These are phyloP conservation scores for Entomortierella parvispora DNA, from an alignment of 192 early-diverging fungal genomes.

Conservation along the genomic window DNA sequence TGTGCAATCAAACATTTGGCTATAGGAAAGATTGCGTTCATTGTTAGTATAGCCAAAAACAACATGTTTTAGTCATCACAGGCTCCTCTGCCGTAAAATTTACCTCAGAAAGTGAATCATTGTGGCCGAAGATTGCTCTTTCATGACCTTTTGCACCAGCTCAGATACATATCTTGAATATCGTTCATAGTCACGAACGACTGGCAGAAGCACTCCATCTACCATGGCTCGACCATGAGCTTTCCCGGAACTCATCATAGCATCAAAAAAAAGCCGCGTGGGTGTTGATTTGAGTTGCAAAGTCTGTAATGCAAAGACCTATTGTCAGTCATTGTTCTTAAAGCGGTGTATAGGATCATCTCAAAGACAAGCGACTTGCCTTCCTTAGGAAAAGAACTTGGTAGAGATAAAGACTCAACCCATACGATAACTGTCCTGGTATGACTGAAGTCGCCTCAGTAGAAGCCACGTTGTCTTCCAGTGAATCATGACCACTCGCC, in stretches of 20 bases:
- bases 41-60: too few relatives aligned
- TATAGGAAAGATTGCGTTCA: too few relatives aligned
- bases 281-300: conserved; percentile 20
- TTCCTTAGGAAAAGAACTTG: not conserved
- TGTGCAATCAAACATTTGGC: not conserved
- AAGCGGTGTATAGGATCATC: not conserved
- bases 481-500: not conserved
- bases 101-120: conserved; percentile 42
- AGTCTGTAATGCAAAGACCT: conserved; percentile 23
- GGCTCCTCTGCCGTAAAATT: too few relatives aligned
- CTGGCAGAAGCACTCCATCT: conserved; percentile 33
- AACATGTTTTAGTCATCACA: too few relatives aligned
- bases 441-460: too few relatives aligned
- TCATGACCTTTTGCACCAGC: conserved; percentile 35
- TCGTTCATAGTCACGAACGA: not conserved
- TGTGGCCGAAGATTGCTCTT: conserved; percentile 25
- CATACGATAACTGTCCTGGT: not conserved
- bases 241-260: conserved; percentile 23
- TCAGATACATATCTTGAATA: conserved; percentile 31
- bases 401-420: not conserved
- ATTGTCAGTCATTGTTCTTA: not conserved
- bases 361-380: not conserved
- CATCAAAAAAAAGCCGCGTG: conserved; percentile 37
- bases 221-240: conserved; percentile 35
- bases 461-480: too few relatives aligned